phyloP scores from a whole-genome alignment of 495 filamentous ascomycete genomes.

The Trichoderma virens region DNA sequence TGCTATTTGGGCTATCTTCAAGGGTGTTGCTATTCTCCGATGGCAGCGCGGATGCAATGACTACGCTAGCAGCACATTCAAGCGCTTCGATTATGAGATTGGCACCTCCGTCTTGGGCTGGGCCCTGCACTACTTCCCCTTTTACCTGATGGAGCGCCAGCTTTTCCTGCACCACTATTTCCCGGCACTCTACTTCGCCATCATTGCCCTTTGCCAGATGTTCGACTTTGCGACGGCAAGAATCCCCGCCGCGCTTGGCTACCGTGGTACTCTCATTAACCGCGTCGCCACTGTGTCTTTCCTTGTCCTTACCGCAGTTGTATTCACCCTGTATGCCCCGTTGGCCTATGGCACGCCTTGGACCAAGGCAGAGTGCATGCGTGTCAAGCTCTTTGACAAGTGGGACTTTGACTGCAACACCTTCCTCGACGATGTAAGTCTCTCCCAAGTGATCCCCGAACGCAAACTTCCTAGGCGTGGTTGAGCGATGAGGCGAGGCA shows the following conservation, averaged over 20 bases:
- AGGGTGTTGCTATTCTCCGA: constrained; percentile 76
- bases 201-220: constrained; percentile 79
- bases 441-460: background rate
- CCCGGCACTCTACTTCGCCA: constrained; percentile 81
- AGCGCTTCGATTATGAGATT: constrained; percentile 95
- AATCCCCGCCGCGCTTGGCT: constrained; percentile 57
- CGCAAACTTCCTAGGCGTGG: no score
- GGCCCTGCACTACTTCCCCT: constrained; percentile 96
- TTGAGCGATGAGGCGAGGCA: no score
- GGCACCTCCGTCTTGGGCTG: constrained; percentile 84
- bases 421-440: constrained; percentile 80
- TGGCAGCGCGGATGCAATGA: constrained; percentile 92
- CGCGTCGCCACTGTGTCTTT: constrained; percentile 61
- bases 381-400: constrained; percentile 74
- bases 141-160: constrained; percentile 90
- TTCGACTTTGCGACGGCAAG: constrained; percentile 77
- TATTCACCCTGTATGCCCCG: constrained; percentile 79
- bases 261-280: constrained; percentile 64
- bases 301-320: constrained; percentile 60
- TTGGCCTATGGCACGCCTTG: constrained; percentile 89
- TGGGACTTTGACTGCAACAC: constrained; percentile 98
- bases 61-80: constrained; percentile 73
- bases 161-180: constrained; percentile 95
- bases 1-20: constrained; percentile 70
- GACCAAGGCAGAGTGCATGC: constrained; percentile 79